These are phyloP conservation scores for Geosmithia putterillii DNA, from an alignment of 2,329 filamentous ascomycete genomes.

Conservation along the genomic window DNA sequence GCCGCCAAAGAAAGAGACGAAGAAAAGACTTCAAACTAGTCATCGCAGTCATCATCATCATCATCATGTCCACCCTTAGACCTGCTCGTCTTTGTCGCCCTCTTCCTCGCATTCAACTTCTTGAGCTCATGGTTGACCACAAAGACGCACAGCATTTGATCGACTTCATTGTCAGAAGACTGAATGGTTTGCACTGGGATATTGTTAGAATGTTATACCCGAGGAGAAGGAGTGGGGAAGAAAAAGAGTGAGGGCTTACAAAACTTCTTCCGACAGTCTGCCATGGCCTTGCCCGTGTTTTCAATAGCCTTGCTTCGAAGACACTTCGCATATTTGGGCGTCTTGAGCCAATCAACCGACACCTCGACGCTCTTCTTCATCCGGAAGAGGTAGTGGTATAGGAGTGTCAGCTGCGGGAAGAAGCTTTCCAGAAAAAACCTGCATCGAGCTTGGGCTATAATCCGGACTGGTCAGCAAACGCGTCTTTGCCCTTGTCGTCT, in stretches of 20 bases:
- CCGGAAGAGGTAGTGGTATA: slow-evolving; percentile 27
- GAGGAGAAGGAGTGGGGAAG: neutral
- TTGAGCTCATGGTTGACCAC: slow-evolving; percentile 26
- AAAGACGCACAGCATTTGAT: slow-evolving; percentile 18
- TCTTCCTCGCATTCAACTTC: slow-evolving; percentile 22
- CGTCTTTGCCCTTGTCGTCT: neutral
- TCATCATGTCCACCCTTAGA: too few species aligned
- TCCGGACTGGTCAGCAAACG: neutral
- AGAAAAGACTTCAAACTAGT: slow-evolving; percentile 6
- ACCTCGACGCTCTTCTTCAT: slow-evolving; percentile 26
- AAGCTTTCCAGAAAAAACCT: slow-evolving; percentile 11
- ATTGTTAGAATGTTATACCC: slow-evolving; percentile 8
- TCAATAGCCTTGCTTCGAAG: slow-evolving; percentile 15
- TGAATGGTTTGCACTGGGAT: slow-evolving; percentile 17
- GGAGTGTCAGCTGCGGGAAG: slow-evolving; percentile 23
- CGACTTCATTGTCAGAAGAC: slow-evolving; percentile 16
- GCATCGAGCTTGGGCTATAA: neutral
- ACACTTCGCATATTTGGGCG: slow-evolving; percentile 12
- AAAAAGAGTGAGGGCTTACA: slow-evolving; percentile 13
- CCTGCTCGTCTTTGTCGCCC: slow-evolving; percentile 14
- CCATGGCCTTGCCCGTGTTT: slow-evolving; percentile 15
- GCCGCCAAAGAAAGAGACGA: slow-evolving; percentile 1
- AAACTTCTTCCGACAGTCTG: slow-evolving; percentile 19
- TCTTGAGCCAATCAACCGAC: slow-evolving; percentile 23
- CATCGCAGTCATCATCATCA: slow-evolving; percentile 10